Evolutionary conservation across 495 filamentous ascomycete genomes (phyloP), one percentile per base, ranked within the genome.

Genomic region (Aspergillus egyptiacus): DNA sequence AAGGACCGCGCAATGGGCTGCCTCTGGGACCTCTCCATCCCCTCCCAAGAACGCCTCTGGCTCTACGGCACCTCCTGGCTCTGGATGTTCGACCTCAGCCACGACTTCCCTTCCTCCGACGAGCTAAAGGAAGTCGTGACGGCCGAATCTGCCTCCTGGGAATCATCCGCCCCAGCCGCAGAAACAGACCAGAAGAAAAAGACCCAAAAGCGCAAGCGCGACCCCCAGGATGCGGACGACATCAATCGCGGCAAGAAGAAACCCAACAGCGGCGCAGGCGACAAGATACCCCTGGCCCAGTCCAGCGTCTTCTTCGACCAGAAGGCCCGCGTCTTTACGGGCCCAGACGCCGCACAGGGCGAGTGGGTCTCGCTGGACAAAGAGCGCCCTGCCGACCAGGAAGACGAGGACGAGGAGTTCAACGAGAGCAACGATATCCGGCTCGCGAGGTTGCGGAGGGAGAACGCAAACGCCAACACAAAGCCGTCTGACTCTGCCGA

Each of bases 41-140:
- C 65, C 2, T 55, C 57, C 13, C 71, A 70, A 11, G 72, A 85
- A 44, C 76, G 90, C 5, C 65, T 91, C 2, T 97, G 93, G 90
- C 63, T 96, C 6, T 96, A 91, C 62, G 91, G 89, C 9, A 73
- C 75, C 6, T 80, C 78, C 0, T 96, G 89, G 79, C 61, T 99
- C 44, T 95, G 85, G 77, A 97, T 97, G 91, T 79, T 97, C 50
- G 89, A 97, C 63, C 60, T 95, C 5, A 77, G 76, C 5, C 76
- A 78, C 45, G 85, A 97, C 59, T 72, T 95, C 41, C 76, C 75
- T 0, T 58, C 69, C 2, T 51, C 59, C 5, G 64, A 65, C 6
- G 62, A 69, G 30, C 50, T 61, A 3, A 50, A 33, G 34, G 57
- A 57, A 19, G 52, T 54, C 10, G 56, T 36, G 6, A 52, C 54